Evolutionary conservation across 2,329 filamentous ascomycete genomes (phyloP).

Genomic region (Rachicladosporium sp.): DNA sequence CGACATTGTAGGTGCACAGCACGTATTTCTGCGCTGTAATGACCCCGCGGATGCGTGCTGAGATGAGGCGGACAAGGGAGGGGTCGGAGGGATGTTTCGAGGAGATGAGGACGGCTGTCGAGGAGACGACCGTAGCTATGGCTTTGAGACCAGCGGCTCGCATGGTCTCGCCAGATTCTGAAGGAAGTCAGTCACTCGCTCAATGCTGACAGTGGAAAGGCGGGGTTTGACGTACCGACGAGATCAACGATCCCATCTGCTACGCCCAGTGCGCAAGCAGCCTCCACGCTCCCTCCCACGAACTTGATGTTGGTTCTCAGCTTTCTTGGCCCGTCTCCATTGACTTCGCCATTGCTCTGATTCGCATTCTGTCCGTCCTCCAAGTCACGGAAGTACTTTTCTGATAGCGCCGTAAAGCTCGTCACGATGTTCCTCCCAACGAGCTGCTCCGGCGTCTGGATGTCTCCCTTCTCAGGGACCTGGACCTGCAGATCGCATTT

Average conservation of each 20-base stretch:
- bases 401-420: conserved; percentile 78
- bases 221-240: conserved; percentile 57
- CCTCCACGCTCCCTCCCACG: conserved; percentile 91
- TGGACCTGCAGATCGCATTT: conserved; percentile 92
- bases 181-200: background rate
- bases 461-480: conserved; percentile 72
- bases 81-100: conserved; percentile 72
- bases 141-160: conserved; percentile 84
- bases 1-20: conserved; percentile 91
- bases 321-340: conserved; percentile 37
- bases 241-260: conserved; percentile 96
- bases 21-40: conserved; percentile 92
- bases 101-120: conserved; percentile 82
- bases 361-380: conserved; percentile 38
- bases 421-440: conserved; percentile 90
- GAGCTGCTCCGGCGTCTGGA: conserved; percentile 59
- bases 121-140: conserved; percentile 85
- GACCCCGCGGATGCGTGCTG: conserved; percentile 77
- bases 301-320: conserved; percentile 83
- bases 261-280: conserved; percentile 86
- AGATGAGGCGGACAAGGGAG: conserved; percentile 70
- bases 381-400: conserved; percentile 70
- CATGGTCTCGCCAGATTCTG: conserved; percentile 98
- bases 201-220: background rate
- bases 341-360: conserved; percentile 28